Percentiles rank a stretch among this genome's conserved stretches.
phyloP scores from a whole-genome alignment of 2,329 filamentous ascomycete genomes.

The Apiospora sp. region DNA sequence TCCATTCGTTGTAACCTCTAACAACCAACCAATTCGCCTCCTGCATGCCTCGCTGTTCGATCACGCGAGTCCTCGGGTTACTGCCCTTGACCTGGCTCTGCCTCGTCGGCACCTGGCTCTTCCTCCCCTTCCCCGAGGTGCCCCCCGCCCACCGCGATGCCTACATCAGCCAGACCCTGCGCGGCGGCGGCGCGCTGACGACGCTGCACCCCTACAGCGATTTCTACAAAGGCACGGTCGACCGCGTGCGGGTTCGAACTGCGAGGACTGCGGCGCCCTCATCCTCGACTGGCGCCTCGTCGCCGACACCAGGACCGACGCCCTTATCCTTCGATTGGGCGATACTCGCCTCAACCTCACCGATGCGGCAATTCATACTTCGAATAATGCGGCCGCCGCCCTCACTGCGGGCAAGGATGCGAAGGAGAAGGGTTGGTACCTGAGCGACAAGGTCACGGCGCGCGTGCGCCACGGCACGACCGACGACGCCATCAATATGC shows the following conservation, averaged over 20 bases:
- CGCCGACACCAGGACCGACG: conserved; percentile 23
- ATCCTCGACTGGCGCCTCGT: conserved; percentile 28
- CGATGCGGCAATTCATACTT: conserved; percentile 22
- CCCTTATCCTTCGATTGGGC: conserved; percentile 26
- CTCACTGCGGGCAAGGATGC: background rate
- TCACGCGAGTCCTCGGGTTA: conserved; percentile 28
- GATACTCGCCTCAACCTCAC: conserved; percentile 27
- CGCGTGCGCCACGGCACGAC: conserved; percentile 21
- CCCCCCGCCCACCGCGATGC: conserved; percentile 21
- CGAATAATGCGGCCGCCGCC: background rate
- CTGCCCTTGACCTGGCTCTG: conserved; percentile 29
- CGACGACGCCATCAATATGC: conserved; percentile 26
- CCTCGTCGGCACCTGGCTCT: conserved; percentile 30
- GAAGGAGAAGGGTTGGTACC: background rate
- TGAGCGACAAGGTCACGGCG: conserved; percentile 20
- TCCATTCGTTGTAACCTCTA: conserved; percentile 7
- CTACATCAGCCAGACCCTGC: conserved; percentile 22
- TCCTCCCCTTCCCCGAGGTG: conserved; percentile 27
- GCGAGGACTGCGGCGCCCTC: background rate
- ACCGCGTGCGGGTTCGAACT: background rate
- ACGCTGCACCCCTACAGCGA: conserved; percentile 20
- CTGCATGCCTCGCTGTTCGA: conserved; percentile 29
- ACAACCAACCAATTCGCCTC: background rate
- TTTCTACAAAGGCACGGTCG: conserved; percentile 20
- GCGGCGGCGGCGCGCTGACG: conserved; percentile 24